phyloP scores from a whole-genome alignment of 2,329 filamentous ascomycete species.

The Pestalotiopsis sp. region DNA sequence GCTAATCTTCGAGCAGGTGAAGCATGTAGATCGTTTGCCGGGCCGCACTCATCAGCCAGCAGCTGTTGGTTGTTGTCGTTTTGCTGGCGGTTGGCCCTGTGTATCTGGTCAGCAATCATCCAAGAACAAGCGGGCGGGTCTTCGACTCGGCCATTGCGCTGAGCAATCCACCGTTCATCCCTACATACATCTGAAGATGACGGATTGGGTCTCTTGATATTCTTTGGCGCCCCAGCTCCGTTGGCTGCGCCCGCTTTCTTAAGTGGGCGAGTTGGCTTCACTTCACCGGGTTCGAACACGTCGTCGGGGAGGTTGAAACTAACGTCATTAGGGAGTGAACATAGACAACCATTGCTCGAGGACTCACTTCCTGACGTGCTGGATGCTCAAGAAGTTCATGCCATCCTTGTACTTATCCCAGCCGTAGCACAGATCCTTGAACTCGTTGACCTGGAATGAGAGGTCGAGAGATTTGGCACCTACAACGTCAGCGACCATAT shows the following conservation, averaged over 20 bases:
- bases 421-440: constrained; percentile 77
- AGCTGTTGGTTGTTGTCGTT: constrained; percentile 33
- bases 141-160: constrained; percentile 10
- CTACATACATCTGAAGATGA: constrained; percentile 40
- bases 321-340: constrained; percentile 11
- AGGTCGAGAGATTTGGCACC: constrained; percentile 74
- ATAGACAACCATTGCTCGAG: constrained; percentile 33
- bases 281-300: constrained; percentile 81
- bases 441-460: constrained; percentile 80
- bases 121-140: constrained; percentile 13
- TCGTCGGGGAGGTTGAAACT: constrained; percentile 89
- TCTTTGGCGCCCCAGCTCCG: constrained; percentile 38
- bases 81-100: constrained; percentile 33
- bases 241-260: constrained; percentile 46
- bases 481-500: constrained; percentile 38
- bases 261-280: constrained; percentile 60
- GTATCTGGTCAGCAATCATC: constrained; percentile 23
- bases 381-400: constrained; percentile 77
- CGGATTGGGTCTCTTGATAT: constrained; percentile 40
- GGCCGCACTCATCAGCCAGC: constrained; percentile 23
- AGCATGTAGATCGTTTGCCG: background rate
- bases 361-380: constrained; percentile 79
- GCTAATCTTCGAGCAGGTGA: background rate
- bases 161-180: constrained; percentile 24
- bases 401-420: constrained; percentile 77